Evolutionary conservation across 352 stramenopile species (phyloP), one percentile per base, ranked within the genome.

Genomic region (Globisporangium perplexum): DNA sequence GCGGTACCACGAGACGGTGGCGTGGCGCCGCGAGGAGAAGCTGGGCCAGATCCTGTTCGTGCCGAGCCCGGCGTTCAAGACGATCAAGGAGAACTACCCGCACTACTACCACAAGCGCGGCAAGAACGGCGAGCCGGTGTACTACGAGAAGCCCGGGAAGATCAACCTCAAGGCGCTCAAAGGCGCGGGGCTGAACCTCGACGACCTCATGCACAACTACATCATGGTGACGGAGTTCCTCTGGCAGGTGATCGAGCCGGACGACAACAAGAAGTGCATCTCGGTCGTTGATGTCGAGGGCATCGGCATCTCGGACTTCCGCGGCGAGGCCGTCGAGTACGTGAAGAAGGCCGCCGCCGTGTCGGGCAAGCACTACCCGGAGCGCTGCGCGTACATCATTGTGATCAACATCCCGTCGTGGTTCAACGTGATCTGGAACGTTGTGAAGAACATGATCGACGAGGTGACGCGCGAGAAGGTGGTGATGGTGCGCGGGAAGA

Each of bases 331-430:
- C 22, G 77, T 95, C 38, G 85, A 95, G 47, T 95, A 92, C 56
- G 76, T 95, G 53, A 77, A 76, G 47, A 88, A 89, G 53, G 73
- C 77, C 4, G 67, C 82, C 5, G 68, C 65, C 0, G 68, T 96
- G 31, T 97, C 95, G 42, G 88, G 88, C 28, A 80, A 80, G 44
- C 90, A 98, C 67, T 98, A 97, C 66, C 94, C 94, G 1, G 86
- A 97, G 63, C 79, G 94, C 20, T 96, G 86, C 38, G 86, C 93
- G 55, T 96, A 93, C 61, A 98, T 97, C 48, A 88, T 97, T 23
- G 74, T 98, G 30, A 87, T 98, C 56, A 98, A 98, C 69, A 88
- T 96, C 33, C 94, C 94, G 15, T 92, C 76, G 43, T 98, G 94
- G 94, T 97, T 98, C 65, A 87, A 82, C 53, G 77, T 87, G 43